These are phyloP conservation scores for Solanum rostratum DNA, from an alignment of 257 asterid species.

Conservation along the genomic window DNA sequence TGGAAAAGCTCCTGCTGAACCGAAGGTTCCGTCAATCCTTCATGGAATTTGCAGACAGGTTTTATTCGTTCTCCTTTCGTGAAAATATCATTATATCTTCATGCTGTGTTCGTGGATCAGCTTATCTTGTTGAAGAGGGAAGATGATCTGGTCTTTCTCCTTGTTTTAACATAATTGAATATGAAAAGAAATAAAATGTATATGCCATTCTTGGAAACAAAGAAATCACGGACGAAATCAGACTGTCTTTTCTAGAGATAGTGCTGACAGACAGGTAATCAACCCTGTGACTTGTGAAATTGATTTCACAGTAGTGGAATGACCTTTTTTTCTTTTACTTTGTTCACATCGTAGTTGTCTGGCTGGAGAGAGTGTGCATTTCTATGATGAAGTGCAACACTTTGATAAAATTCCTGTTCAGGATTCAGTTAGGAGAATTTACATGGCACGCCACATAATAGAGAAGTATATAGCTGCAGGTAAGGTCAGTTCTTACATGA, in stretches of 20 bases:
- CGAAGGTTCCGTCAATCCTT: slow-evolving; percentile 60
- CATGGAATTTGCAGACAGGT: slow-evolving; percentile 82
- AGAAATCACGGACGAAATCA: not conserved
- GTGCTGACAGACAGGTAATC: not conserved
- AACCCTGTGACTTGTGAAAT: not conserved
- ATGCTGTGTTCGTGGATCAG: not conserved
- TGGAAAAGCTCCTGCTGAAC: slow-evolving; percentile 68
- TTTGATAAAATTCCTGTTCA: slow-evolving; percentile 49
- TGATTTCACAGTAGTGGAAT: not conserved
- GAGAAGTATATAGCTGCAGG: slow-evolving; percentile 63
- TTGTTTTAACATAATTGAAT: not conserved
- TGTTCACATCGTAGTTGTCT: slow-evolving; percentile 39
- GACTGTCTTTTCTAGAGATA: not conserved
- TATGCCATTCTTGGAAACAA: not conserved
- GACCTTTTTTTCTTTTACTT: not conserved
- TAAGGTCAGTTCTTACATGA: slow-evolving; percentile 3
- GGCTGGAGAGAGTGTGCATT: slow-evolving; percentile 86
- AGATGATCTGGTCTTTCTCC: not conserved
- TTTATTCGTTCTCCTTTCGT: not conserved
- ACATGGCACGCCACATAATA: slow-evolving; percentile 85
- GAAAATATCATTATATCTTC: not conserved
- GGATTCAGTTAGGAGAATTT: slow-evolving; percentile 67
- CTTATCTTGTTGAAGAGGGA: not conserved
- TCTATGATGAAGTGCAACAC: slow-evolving; percentile 73
- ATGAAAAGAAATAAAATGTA: not conserved